Conservation (phyloP, 176 grass and related monocot genomes). For the Neostapfia colusana region DNA sequence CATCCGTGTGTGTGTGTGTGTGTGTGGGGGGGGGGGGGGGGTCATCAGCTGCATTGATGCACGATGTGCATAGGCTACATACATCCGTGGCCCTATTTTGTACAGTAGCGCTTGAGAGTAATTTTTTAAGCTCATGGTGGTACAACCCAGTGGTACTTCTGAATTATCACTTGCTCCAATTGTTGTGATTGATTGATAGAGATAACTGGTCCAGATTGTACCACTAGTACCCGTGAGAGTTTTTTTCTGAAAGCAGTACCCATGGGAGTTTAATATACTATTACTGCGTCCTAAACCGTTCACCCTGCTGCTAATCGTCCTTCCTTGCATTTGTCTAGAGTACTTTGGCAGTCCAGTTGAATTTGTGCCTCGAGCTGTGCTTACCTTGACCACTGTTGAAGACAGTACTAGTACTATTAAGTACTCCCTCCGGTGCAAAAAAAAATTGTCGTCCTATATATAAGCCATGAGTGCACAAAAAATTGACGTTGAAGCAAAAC, state of each 20-base stretch:
- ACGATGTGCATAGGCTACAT: not conserved
- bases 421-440: no score
- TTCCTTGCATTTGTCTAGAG: not conserved
- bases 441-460: no score
- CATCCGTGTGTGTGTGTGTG: no score
- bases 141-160: not conserved
- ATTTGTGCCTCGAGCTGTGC: not conserved
- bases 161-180: not conserved
- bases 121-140: not conserved
- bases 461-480: no score
- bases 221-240: not conserved
- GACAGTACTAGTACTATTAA: not conserved
- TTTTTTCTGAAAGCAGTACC: not conserved
- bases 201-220: not conserved
- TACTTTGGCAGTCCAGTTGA: not conserved
- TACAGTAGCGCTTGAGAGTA: not conserved
- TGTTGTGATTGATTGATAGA: conserved; percentile 4
- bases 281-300: not conserved
- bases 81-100: not conserved
- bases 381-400: not conserved
- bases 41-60: not conserved
- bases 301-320: not conserved
- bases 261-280: not conserved
- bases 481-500: no score
- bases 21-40: no score